Conservation (phyloP, 441 rosid genomes). For the Bruguiera hainesii region DNA sequence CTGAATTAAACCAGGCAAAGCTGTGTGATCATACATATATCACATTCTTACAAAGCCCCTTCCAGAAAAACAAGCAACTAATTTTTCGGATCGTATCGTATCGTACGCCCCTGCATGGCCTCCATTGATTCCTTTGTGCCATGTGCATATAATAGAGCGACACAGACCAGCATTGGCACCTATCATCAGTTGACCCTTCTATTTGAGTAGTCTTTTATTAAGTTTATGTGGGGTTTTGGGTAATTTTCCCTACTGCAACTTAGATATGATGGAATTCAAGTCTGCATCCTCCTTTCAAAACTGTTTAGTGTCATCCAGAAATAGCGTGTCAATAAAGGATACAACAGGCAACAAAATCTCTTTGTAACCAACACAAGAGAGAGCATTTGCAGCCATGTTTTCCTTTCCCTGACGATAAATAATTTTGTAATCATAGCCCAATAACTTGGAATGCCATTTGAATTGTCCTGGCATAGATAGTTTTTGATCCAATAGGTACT, state of each 20-base stretch:
- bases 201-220: too few relatives aligned
- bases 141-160: too few relatives aligned
- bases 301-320: too few relatives aligned
- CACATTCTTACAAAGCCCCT: background rate
- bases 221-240: too few relatives aligned
- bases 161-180: background rate
- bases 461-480: background rate
- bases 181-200: too few relatives aligned
- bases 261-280: too few relatives aligned
- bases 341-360: fast-evolving
- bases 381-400: background rate
- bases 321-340: fast-evolving
- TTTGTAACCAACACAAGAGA: fast-evolving
- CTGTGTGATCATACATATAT: background rate
- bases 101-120: background rate
- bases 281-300: too few relatives aligned
- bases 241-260: too few relatives aligned
- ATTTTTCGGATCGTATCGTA: background rate
- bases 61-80: background rate
- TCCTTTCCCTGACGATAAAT: background rate
- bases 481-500: background rate
- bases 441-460: background rate
- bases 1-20: background rate
- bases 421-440: background rate
- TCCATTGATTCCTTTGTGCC: background rate